phyloP scores from a whole-genome alignment of 2,329 filamentous ascomycete genomes.

The Scortechinia acanthostroma region DNA sequence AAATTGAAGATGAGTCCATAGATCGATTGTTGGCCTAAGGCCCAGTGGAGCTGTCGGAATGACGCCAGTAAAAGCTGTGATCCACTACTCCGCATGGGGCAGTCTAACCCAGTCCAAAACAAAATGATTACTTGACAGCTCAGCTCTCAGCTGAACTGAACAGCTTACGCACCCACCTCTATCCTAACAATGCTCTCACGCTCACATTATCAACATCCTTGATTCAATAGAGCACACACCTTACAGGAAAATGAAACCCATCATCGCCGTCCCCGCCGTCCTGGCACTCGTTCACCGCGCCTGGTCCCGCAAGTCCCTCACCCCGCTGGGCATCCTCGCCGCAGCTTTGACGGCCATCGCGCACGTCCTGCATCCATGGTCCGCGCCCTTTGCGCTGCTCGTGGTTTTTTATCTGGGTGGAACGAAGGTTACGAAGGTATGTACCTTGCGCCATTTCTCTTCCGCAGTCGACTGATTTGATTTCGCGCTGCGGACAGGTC shows the following conservation, averaged over 20 bases:
- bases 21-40: no score
- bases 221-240: no score
- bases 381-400: slow-evolving; percentile 78
- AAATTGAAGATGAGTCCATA: no score
- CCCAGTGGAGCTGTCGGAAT: no score
- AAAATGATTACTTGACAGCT: no score
- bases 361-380: slow-evolving; percentile 90
- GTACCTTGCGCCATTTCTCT: slow-evolving; percentile 5
- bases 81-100: no score
- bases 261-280: slow-evolving; percentile 49
- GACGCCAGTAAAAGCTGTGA: no score
- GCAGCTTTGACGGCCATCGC: slow-evolving; percentile 69
- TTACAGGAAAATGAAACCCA: slow-evolving; percentile 40
- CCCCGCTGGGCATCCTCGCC: slow-evolving; percentile 64
- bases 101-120: no score
- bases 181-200: no score
- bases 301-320: slow-evolving; percentile 70
- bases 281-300: slow-evolving; percentile 59
- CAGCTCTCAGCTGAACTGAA: no score
- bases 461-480: neutral
- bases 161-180: no score
- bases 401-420: slow-evolving; percentile 81
- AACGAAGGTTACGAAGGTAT: slow-evolving; percentile 74
- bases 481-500: slow-evolving; percentile 39
- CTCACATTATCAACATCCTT: no score